Evolutionary conservation across 139 green algal genomes (phyloP), one percentile per base, ranked within the genome.

Genomic region (Protoeuglena noctilucae): DNA sequence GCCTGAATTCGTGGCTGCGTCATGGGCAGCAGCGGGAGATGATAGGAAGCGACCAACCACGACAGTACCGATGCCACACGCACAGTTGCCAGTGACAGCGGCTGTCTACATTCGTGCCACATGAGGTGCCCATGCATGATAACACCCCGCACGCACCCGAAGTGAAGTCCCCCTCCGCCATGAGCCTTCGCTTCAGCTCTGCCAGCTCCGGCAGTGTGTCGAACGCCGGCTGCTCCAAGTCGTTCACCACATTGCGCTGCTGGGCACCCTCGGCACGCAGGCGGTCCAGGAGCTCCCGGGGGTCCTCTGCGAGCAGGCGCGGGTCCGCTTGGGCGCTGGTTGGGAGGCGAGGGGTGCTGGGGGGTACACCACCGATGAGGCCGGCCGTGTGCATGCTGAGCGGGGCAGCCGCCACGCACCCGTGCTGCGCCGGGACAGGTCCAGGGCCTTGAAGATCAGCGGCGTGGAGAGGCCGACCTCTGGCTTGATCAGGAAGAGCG

Each of bases 221-320:
- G 65, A 96, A 96, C 0, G 91, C 90, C 0, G 91, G 90, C 64
- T 79, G 70, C 74, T 98, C 89, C 50, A 95, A 65, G 58, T 94
- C 86, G 65, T 95, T 94, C 1, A 95, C 82, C 26, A 67, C 78
- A 9, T 88, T 53, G 18, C 75, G 68, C 50, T 81, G 71, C n/a
- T n/a, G n/a, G n/a, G n/a, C n/a, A n/a, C n/a, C n/a, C n/a, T n/a
- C n/a, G n/a, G n/a, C n/a, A n/a, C n/a, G n/a, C n/a, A n/a, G n/a
- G n/a, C n/a, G 21, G 50, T 57, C 43, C 74, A 41, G 19, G 51
- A 54, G 4, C 40, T 43, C 23, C 9, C 34, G 34, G 34, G 9
- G 9, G 34, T 12, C 9, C 7, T 43, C 26, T 43, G 52, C 52
- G 52, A 28, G 29, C 12, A 5, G 12, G 45, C 22, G 52, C 28